Base-by-base conservation (phyloP, 257 asterid genomes). In the Handroanthus guayacan region DNA sequence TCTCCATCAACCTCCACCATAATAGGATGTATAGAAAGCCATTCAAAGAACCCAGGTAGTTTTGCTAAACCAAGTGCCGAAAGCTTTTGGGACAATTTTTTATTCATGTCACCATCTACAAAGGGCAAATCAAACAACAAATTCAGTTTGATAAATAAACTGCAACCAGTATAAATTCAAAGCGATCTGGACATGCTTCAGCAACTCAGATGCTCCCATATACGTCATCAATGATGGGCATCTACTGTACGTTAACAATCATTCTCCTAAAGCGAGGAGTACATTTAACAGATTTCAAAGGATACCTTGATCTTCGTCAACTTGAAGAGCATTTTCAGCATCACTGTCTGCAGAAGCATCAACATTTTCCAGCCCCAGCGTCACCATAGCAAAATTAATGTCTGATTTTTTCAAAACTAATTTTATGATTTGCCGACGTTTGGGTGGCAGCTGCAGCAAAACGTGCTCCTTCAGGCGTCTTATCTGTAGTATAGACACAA, bases 391-490 rank as follows among this genome's bases (percentile, higher is more conserved):
- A 57, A 83, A 83, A 72, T 87, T 82, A 79, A 92, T 79, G 84
- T 95, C 97, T 76, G 96, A 84, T 78, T 71, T 87, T 78, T 69
- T 89, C 82, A 95, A 82, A 79, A 81, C 88, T 79, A 95, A 77
- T 45, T 87, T 89, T 74, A 95, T 85, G 45, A 95, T 87, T 83
- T 95, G 95, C 62, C 99, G 96, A 20, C 94, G 96, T 86, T 86
- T 86, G 64, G 99, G 96, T 18, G 98, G 99, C 72, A 95, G 82
- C 84, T 95, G 93, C 37, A 86, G 85, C 83, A 92, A 79, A 69
- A 95, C 98, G 39, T 95, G 96, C 80, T 89, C 92, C 91, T 95
- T 95, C 67, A 95, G 82, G 77, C 99, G 99, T 65, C 99, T 86
- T 81, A 92, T 89, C 99, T 95, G 91, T 74, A 72, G 65, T 18